Evolutionary conservation across 139 green algal species (phyloP).

Genomic region (Nannochloris sp.): DNA sequence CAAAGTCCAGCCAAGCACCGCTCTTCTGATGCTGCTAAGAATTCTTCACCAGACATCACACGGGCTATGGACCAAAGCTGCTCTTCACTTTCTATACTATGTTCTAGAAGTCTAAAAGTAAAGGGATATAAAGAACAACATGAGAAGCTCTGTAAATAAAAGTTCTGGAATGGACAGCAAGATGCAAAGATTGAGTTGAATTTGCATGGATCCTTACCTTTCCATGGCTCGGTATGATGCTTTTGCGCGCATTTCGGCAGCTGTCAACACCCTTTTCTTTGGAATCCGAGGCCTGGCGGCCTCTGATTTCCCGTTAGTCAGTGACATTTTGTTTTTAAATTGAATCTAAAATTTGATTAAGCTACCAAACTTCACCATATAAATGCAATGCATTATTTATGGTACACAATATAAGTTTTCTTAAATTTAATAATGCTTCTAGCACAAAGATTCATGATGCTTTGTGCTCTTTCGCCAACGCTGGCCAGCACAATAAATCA

Average conservation of each 20-base stretch:
- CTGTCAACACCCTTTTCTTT: not conserved
- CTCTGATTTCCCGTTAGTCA: not conserved
- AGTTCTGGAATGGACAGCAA: not conserved
- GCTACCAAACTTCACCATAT: no score
- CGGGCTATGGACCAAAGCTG: constrained; percentile 22
- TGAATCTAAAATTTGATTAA: no score
- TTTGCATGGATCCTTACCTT: constrained; percentile 3
- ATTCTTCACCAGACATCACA: constrained; percentile 24
- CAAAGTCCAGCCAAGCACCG: constrained; percentile 8
- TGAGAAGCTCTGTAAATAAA: no score
- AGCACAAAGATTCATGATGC: no score
- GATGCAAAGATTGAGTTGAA: not conserved
- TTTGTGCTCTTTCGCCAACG: no score
- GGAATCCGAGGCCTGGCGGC: no score
- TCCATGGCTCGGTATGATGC: constrained; percentile 18
- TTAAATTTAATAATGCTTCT: no score
- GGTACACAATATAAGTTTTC: no score
- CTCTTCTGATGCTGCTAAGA: constrained; percentile 18
- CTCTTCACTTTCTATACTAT: not conserved
- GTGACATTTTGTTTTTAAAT: not conserved
- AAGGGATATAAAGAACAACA: not conserved
- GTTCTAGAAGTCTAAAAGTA: constrained; percentile 21
- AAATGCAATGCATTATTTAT: no score
- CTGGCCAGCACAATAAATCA: no score
- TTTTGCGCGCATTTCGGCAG: constrained; percentile 6